Evolutionary conservation across 1,284 basidiomycete genomes (phyloP), one percentile per base, ranked within the genome.

Genomic region (Stereum hirsutum): DNA sequence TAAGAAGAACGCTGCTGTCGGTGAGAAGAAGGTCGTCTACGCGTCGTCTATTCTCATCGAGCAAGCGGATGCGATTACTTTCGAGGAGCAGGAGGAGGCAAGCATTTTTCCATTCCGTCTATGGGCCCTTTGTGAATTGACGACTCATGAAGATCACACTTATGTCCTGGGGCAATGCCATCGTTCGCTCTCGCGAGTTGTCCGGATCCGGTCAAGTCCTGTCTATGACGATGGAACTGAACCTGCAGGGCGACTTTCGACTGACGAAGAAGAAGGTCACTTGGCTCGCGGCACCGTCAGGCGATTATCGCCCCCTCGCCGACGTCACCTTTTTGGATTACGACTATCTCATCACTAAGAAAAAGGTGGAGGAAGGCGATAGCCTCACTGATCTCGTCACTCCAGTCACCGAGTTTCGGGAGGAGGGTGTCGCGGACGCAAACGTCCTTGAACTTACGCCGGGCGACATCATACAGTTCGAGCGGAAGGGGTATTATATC

Each of bases 151-250:
- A 91, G 89, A 73, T 96, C 52, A 99, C 96, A 12, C 78, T 96
- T 46, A 99, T 99, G 95, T 96, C 99, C 66, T 99, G 96, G 96
- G 96, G 96, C 41, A 99, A 99, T 59, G 95, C 91, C 15, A 83
- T 94, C 56, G 82, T 99, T 43, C 77, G 80, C 43, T 75, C 76
- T 21, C 88, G 84, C 55, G 72, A 75, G 43, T 58, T 68, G 14
- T 71, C 78, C 51, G 58, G 72, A 1, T 68, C 76, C 1, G 88
- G 89, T 19, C 66, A 70, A 35, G 70, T 97, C 49, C 78, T 75
- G 19, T 64, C 73, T 5, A 66, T 99, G 53, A 74, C 75, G 41
- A 76, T 96, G 69, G 86, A 92, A 40, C 83, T 98, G 28, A 78
- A 98, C 65, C 81, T 98, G 52, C 84, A 81, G 34, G 96, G 96